Base-by-base conservation (phyloP, 495 filamentous ascomycete genomes). In the Achaetomiella virescens region DNA sequence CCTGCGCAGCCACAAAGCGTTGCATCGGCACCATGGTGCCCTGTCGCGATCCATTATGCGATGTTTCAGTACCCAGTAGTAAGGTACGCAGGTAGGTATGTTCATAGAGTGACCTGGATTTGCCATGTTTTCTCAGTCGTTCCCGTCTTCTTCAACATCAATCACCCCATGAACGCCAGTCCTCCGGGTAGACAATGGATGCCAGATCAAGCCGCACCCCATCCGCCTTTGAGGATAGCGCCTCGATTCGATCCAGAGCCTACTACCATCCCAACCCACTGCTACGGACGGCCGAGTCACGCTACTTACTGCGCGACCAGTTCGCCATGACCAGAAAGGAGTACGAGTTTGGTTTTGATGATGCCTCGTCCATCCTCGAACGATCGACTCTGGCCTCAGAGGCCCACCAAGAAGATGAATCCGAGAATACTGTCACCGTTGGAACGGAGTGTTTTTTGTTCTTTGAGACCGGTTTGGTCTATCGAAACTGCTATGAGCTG, bases 401-500 rank as follows among this genome's bases (percentile, higher is more conserved):
- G 40, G 60, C 54, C 21, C 48, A 48, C 2, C 47, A 27, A 24
- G 55, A 43, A 4, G 38, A 43, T 18, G 58, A 59, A 5, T 11
- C 24, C 18, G 58, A 57, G 15, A 61, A 64, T 10, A 40, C 31
- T 17, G 48, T 44, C 11, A 31, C 55, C 17, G 29, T 42, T 18
- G 41, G 29, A 1, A 11, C n/a, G 15, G n/a, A 6, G 11, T 12
- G 9, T 38, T 31, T 29, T 38, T 35, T 35, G 7, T 41, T n/a
- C 18, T 15, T 15, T n/a, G 31, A 24, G 14, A n/a, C 18, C 33
- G 27, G 35, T 1, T 20, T 50, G 11, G 15, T 58, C n/a, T 64
- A 70, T 41, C 41, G 65, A 20, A 74, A 80, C 62, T 79, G 78
- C 64, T 82, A 82, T 53, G 69, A 75, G 53, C 57, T 80, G 27